Evolutionary conservation across 768 basidiomycete species (phyloP).

Genomic region (Rhizopogon vulgaris): DNA sequence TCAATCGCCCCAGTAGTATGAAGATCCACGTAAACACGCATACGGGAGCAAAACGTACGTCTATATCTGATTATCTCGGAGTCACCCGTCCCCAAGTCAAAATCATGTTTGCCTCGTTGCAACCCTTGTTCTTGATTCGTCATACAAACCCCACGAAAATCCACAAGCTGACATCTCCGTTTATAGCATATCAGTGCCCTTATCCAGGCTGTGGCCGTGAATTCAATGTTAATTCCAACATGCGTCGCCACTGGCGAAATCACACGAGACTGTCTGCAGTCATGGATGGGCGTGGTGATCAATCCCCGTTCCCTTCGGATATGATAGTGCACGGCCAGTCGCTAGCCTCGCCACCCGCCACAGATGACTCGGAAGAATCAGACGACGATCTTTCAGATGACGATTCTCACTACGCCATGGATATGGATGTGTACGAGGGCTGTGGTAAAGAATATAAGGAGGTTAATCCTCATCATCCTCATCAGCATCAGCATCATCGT

Average conservation of each 20-base stretch:
- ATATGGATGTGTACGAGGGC: constrained; percentile 12
- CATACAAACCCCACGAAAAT: neutral
- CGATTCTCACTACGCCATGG: constrained; percentile 19
- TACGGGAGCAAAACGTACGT: constrained; percentile 33
- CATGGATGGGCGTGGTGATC: constrained; percentile 7
- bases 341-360: constrained; percentile 24
- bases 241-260: constrained; percentile 75
- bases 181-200: constrained; percentile 65
- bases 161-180: constrained; percentile 10
- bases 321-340: constrained; percentile 7
- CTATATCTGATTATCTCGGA: constrained; percentile 4
- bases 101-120: constrained; percentile 1
- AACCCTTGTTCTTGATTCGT: neutral
- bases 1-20: constrained; percentile 36
- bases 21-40: constrained; percentile 38
- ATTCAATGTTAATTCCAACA: constrained; percentile 83
- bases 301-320: constrained; percentile 2
- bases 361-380: constrained; percentile 13
- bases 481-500: neutral
- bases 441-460: constrained; percentile 8
- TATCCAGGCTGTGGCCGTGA: constrained; percentile 68
- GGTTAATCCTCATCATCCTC: constrained; percentile 6
- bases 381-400: constrained; percentile 23
- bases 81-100: neutral
- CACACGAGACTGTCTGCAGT: constrained; percentile 34